A percentile compares a stretch with the other conserved stretches of the same genome.
Conservation (phyloP, 208 protist species). For the Leishmania arabica region DNA sequence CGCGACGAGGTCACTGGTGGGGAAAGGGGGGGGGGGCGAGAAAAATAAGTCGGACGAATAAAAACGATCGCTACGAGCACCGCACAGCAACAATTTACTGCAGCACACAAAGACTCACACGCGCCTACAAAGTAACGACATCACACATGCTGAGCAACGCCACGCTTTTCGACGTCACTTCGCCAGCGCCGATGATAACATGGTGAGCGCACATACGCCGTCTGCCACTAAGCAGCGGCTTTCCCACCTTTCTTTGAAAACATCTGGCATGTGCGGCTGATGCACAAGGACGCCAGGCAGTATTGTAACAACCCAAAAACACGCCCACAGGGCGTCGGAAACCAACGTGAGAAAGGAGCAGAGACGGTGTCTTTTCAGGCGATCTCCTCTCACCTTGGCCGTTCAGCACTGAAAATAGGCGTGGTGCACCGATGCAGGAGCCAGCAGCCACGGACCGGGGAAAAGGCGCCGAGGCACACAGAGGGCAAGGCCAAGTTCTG, state of each 20-base stretch:
- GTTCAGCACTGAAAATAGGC: background rate
- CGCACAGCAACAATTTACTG: background rate
- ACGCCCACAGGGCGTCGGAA: background rate
- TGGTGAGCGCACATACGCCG: background rate
- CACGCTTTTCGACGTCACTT: background rate
- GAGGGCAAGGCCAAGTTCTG: background rate
- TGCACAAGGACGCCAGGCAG: background rate
- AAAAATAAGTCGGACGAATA: background rate
- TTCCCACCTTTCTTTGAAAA: background rate
- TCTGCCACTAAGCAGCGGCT: background rate
- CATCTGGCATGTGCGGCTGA: background rate
- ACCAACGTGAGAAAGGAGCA: background rate
- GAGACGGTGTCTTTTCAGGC: background rate
- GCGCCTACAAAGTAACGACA: background rate
- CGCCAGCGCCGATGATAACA: background rate
- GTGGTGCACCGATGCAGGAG: background rate
- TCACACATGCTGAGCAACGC: background rate
- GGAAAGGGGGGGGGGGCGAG: no score
- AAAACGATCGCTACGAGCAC: background rate
- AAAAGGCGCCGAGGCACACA: background rate
- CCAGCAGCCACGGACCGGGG: background rate
- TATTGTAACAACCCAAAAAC: background rate
- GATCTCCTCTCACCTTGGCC: background rate
- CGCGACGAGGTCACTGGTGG: background rate
- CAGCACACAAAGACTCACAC: background rate